Base-by-base conservation (phyloP, 805 yeast genomes). In the Sugiyamaella chiloensis region DNA sequence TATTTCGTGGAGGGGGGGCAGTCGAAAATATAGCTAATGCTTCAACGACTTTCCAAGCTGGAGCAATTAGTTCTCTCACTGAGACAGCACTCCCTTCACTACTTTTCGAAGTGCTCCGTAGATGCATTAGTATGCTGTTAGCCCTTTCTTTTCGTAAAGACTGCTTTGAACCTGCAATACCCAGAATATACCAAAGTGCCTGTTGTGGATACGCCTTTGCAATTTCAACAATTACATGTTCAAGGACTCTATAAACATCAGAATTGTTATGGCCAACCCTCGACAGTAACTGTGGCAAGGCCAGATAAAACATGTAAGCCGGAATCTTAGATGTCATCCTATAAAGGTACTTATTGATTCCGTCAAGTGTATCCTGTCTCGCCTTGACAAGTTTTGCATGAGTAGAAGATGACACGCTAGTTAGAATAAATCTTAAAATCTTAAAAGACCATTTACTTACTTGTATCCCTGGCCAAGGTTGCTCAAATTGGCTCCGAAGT, bases 251-350 rank as follows among this genome's bases (percentile, higher is more conserved):
- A 24, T 74, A 76, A 0, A 93, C 80, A 0, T 71, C 69, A 1
- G 66, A 64, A 53, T 84, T 81, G 0, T 75, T 68, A 57, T 87
- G 93, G 1, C 79, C 70, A 49, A 90, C 72, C 57, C 98, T 74
- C 0, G 97, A 88, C 4, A 91, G 68, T 29, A 93, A 62, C 61
- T 93, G 98, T 0, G 97, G 86, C 17, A 91, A 69, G 0, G 88
- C 95, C 0, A 89, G 75, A 61, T 85, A 91, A 86, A 96, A 88
- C 27, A 53, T 42, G 40, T 55, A 55, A 2, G 52, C 37, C 7
- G 59, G 59, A 17, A 53, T 45, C 30, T 42, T 46, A 19, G 42
- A 21, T 6, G 46, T 24, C 34, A 42, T 50, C 24, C 47, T 27
- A 23, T 45, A 42, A 30, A 59, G 27, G 40, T 42, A 40, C 17